These are phyloP conservation scores for Solanum pinnatisectum DNA, from an alignment of 257 asterid genomes.

Conservation along the genomic window DNA sequence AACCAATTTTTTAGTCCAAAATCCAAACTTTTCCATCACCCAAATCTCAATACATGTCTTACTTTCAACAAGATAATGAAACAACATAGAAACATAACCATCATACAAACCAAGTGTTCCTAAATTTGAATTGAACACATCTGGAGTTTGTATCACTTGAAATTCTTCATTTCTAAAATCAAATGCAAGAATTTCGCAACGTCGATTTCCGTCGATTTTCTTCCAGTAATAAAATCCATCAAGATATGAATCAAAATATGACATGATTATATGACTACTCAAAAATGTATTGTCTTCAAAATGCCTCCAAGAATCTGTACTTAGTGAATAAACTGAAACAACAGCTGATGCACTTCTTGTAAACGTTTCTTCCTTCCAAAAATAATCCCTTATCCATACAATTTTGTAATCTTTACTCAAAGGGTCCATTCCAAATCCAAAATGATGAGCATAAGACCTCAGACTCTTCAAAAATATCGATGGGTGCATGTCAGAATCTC, in stretches of 20 bases:
- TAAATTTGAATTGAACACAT: slow-evolving; percentile 6
- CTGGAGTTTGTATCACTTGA: slow-evolving; percentile 20
- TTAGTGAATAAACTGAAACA: neutral
- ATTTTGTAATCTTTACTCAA: slow-evolving; percentile 26
- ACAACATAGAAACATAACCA: slow-evolving; percentile 24
- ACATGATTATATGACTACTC: slow-evolving; percentile 9
- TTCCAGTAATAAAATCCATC: slow-evolving; percentile 43
- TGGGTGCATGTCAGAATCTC: fast-evolving
- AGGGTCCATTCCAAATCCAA: slow-evolving; percentile 36
- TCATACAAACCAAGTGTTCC: slow-evolving; percentile 26
- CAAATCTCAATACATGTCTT: slow-evolving; percentile 22
- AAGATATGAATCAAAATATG: slow-evolving; percentile 31
- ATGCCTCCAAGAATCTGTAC: slow-evolving; percentile 5
- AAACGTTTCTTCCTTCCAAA: slow-evolving; percentile 12
- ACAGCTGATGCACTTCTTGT: neutral
- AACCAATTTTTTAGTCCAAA: slow-evolving; percentile 22
- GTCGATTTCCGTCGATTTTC: neutral
- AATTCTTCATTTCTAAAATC: slow-evolving; percentile 32
- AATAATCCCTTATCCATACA: slow-evolving; percentile 20
- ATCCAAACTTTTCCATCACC: slow-evolving; percentile 25
- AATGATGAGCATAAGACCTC: slow-evolving; percentile 7
- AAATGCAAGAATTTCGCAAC: slow-evolving; percentile 17
- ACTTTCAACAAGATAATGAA: slow-evolving; percentile 6
- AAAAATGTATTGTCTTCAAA: neutral
- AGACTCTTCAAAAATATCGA: neutral